Evolutionary conservation across 1,284 basidiomycete genomes (phyloP).

Genomic region (Chiua sp.): DNA sequence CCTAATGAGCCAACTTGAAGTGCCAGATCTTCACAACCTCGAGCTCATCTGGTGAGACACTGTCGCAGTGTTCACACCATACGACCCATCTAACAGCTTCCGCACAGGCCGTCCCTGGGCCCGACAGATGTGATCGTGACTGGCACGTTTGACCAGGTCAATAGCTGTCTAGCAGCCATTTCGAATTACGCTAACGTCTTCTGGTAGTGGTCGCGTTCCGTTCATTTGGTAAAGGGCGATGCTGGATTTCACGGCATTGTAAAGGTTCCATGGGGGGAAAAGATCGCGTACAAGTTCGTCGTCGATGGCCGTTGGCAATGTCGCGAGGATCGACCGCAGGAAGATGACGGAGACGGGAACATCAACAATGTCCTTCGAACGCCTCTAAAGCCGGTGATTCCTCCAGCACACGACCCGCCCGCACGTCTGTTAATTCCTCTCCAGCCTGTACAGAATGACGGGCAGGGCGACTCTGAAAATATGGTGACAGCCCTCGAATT

Average conservation of each 20-base stretch:
- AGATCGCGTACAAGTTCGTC: conserved; percentile 77
- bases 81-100: conserved; percentile 13
- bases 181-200: conserved; percentile 8
- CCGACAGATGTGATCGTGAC: conserved; percentile 71
- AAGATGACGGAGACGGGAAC: conserved; percentile 66
- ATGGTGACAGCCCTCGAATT: conserved; percentile 35
- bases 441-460: conserved; percentile 1
- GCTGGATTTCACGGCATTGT: conserved; percentile 62
- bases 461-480: conserved; percentile 20
- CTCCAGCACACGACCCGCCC: conserved; percentile 6
- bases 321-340: conserved; percentile 61
- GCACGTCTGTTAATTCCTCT: conserved; percentile 23
- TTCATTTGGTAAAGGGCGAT: conserved; percentile 55
- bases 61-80: conserved; percentile 10
- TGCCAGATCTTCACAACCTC: conserved; percentile 49
- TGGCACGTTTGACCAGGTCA: conserved; percentile 78
- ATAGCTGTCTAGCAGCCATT: conserved; percentile 28
- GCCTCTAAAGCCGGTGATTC: conserved; percentile 52
- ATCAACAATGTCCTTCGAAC: conserved; percentile 75
- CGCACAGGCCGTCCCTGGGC: conserved; percentile 50
- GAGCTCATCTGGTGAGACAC: conserved; percentile 50
- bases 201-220: conserved; percentile 69
- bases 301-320: conserved; percentile 76
- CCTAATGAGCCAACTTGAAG: conserved; percentile 32
- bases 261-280: conserved; percentile 66